These are phyloP conservation scores for Solanum neorickii DNA, from an alignment of 257 asterid genomes.

Conservation along the genomic window DNA sequence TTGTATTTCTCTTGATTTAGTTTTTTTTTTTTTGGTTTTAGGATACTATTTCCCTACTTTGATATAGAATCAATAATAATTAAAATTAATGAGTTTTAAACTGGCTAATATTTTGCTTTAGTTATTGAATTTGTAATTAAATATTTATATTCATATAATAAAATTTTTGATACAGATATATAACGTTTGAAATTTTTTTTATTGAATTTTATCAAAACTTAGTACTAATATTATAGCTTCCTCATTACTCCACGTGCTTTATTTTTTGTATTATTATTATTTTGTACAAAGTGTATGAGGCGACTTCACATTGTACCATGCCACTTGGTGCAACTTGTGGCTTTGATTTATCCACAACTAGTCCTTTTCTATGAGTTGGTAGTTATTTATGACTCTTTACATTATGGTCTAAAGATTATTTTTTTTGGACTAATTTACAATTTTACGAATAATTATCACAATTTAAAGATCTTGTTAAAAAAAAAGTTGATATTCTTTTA, in stretches of 20 bases:
- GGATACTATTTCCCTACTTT: background rate
- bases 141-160: too few relatives aligned
- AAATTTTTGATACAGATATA: too few relatives aligned
- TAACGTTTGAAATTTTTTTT: too few relatives aligned
- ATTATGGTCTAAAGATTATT: background rate
- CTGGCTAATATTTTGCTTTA: too few relatives aligned
- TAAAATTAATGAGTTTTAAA: background rate
- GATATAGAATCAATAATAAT: background rate
- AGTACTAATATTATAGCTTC: background rate
- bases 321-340: background rate
- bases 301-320: background rate
- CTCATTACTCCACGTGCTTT: background rate
- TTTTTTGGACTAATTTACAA: background rate
- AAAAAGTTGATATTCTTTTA: too few relatives aligned
- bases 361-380: background rate
- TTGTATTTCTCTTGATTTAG: background rate
- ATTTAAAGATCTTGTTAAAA: too few relatives aligned
- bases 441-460: background rate
- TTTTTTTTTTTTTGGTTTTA: too few relatives aligned
- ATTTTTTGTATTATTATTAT: background rate
- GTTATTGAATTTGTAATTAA: background rate
- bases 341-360: background rate
- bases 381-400: background rate
- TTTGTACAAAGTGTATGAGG: background rate
- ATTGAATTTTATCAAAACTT: too few relatives aligned